Percentiles rank a stretch among this genome's conserved stretches.
Evolutionary conservation across 2,329 filamentous ascomycete genomes (phyloP).

Genomic region (Fusarium mundagurra): DNA sequence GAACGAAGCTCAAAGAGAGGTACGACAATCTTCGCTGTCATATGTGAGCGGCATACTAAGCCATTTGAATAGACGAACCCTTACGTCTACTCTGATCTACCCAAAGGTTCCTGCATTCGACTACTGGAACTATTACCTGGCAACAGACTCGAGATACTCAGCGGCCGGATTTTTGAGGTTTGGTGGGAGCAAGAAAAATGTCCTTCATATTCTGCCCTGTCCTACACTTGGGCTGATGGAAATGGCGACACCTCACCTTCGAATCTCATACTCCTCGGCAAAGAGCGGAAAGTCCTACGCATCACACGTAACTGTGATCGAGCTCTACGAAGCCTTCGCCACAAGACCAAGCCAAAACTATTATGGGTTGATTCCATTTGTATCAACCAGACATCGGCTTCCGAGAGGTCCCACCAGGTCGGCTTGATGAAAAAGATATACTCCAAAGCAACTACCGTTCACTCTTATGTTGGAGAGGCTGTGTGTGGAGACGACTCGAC

Average conservation of each 20-base stretch:
- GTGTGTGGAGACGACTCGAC: accelerated
- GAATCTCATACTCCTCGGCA: accelerated
- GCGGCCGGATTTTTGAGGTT: background rate
- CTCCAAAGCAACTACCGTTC: background rate
- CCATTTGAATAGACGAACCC: accelerated
- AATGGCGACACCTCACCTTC: accelerated
- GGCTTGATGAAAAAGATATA: background rate
- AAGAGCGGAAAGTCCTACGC: accelerated
- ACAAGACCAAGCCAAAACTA: accelerated
- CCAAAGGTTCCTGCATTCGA: background rate
- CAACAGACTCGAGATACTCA: background rate
- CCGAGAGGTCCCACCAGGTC: background rate
- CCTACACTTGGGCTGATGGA: background rate
- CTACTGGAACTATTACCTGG: accelerated
- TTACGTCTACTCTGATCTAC: background rate
- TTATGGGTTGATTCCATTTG: background rate
- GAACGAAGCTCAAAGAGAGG: background rate
- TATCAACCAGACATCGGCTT: background rate
- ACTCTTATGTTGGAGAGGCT: background rate
- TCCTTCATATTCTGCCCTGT: background rate
- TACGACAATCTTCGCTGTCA: accelerated
- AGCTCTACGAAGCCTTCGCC: accelerated
- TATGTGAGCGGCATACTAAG: accelerated
- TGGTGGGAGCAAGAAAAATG: background rate
- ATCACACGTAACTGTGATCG: background rate